These are phyloP conservation scores for Macadamia integrifolia DNA, from an alignment of 164 flowering plant species.

Conservation along the genomic window DNA sequence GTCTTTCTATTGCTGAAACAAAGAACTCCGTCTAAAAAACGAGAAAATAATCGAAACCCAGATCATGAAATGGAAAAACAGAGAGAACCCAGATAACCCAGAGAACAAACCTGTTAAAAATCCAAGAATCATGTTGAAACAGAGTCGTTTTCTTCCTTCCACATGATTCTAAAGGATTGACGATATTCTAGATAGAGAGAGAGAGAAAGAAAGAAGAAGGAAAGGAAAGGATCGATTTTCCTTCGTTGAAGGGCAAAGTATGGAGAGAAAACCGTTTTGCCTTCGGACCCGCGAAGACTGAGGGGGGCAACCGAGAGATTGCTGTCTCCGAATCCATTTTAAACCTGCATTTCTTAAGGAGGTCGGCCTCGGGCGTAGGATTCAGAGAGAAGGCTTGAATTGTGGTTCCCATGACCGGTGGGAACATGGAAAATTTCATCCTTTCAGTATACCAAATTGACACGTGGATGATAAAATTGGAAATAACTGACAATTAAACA, in stretches of 20 bases:
- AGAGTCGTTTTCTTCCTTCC: not conserved
- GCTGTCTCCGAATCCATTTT: not conserved
- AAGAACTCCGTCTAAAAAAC: not conserved
- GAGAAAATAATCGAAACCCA: constrained; percentile 11
- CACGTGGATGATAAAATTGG: too few relatives aligned
- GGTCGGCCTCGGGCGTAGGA: too few relatives aligned
- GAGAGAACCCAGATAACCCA: not conserved
- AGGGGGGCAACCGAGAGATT: constrained; percentile 6
- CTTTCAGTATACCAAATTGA: too few relatives aligned
- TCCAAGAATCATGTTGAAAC: constrained; percentile 4
- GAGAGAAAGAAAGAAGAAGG: constrained; percentile 1
- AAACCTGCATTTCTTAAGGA: too few relatives aligned
- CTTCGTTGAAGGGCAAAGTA: not conserved
- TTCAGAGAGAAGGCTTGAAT: too few relatives aligned
- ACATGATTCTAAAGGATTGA: not conserved
- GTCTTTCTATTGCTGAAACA: not conserved
- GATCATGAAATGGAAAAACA: not conserved
- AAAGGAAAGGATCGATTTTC: not conserved
- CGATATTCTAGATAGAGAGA: not conserved
- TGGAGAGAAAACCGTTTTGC: constrained; percentile 32
- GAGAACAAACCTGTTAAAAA: constrained; percentile 14
- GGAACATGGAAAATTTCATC: too few relatives aligned
- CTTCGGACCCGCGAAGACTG: constrained; percentile 29
- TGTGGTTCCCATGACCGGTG: not conserved
- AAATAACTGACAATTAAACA: too few relatives aligned